Evolutionary conservation across 208 protist species (phyloP).

Genomic region (Crithidia expoeki): DNA sequence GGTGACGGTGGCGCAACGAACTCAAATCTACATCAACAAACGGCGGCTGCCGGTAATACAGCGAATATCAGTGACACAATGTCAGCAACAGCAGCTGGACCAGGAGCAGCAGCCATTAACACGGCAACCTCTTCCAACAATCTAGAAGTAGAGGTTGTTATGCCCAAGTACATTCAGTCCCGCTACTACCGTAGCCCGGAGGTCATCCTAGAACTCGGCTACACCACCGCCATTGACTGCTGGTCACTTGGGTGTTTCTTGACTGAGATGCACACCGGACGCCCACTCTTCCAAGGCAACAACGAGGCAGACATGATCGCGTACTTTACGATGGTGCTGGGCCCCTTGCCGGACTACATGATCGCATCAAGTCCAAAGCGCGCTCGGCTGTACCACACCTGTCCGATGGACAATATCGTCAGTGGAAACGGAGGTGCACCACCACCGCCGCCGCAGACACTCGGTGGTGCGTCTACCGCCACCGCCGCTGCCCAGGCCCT

Average conservation of each 20-base stretch:
- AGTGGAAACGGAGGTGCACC: slow-evolving; percentile 2
- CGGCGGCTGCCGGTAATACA: not conserved
- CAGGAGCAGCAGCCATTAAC: too few species aligned
- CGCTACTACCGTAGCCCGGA: slow-evolving; percentile 98
- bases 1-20: not conserved
- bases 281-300: slow-evolving; percentile 95
- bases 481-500: slow-evolving; percentile 1
- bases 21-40: not conserved
- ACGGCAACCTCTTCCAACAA: not conserved
- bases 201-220: slow-evolving; percentile 97
- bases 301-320: slow-evolving; percentile 96
- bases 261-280: slow-evolving; percentile 97
- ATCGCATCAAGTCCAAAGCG: slow-evolving; percentile 72
- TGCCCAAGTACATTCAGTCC: slow-evolving; percentile 91
- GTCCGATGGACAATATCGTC: not conserved
- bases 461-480: not conserved
- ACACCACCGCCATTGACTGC: slow-evolving; percentile 97
- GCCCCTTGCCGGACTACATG: slow-evolving; percentile 78
- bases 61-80: too few species aligned
- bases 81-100: too few species aligned
- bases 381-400: slow-evolving; percentile 52
- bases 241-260: slow-evolving; percentile 99
- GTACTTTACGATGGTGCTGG: slow-evolving; percentile 88
- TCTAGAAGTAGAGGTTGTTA: slow-evolving; percentile 7
- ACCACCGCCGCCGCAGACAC: slow-evolving; percentile 2